Evolutionary conservation across 139 green algal genomes (phyloP).

Genomic region (Ettlia oleoabundans): DNA sequence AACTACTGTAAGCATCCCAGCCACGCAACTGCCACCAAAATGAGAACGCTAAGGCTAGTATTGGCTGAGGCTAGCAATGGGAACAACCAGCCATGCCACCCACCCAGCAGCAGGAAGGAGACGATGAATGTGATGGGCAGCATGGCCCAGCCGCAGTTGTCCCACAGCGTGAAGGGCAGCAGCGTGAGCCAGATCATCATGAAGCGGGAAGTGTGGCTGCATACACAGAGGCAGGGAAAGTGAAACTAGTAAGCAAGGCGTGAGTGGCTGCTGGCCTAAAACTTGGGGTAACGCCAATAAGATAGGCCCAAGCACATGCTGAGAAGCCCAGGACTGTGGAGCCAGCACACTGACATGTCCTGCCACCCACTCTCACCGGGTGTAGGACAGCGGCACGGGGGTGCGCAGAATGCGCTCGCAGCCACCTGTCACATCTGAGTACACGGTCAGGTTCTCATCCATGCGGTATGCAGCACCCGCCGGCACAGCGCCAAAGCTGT

Average conservation of each 20-base stretch:
- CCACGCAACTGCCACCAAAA: too few species aligned
- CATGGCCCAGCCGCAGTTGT: slow-evolving; percentile 65
- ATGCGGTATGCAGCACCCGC: slow-evolving; percentile 42
- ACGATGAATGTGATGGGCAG: slow-evolving; percentile 62
- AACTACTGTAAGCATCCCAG: too few species aligned
- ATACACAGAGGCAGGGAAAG: too few species aligned
- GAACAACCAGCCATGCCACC: not conserved
- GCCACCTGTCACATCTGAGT: slow-evolving; percentile 64
- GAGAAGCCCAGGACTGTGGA: not conserved
- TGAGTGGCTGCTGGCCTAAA: too few species aligned
- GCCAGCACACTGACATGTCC: too few species aligned
- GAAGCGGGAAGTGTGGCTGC: slow-evolving; percentile 29
- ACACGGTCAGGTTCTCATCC: slow-evolving; percentile 71
- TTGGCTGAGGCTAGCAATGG: not conserved
- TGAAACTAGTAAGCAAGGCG: too few species aligned
- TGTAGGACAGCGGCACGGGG: slow-evolving; percentile 74
- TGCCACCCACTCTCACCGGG: too few species aligned
- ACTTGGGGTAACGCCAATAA: too few species aligned
- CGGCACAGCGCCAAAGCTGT: not conserved
- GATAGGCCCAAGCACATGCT: slow-evolving; percentile 61
- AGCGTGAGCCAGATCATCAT: slow-evolving; percentile 35
- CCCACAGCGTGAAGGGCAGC: slow-evolving; percentile 66
- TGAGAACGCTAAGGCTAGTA: not conserved
- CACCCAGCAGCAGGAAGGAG: slow-evolving; percentile 75
- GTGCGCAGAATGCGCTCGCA: slow-evolving; percentile 82